Base-by-base conservation (phyloP, 2,329 filamentous ascomycete species). In the Stromatinia cepivora region DNA sequence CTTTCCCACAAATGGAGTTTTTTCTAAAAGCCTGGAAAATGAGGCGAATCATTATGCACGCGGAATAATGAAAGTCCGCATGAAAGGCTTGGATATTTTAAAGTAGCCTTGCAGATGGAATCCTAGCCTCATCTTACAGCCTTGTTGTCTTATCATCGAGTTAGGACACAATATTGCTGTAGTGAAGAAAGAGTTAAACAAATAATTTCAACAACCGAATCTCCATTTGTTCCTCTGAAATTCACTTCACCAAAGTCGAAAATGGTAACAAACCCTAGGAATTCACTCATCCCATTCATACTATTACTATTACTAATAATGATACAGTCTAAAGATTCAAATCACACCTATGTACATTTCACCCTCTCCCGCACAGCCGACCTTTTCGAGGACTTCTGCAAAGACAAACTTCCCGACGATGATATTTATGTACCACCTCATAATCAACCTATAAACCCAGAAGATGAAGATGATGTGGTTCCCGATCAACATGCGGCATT, bases 401-500 rank as follows among this genome's bases (percentile, higher is more conserved):
- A 86, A 77, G 88, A 90, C 81, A 86, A 84, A 76, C 85, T 91
- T 57, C 88, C 89, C n/a, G 83, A 85, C 71, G 92, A 95, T 81
- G 91, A 94, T 69, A 92, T 95, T 78, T 91, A 92, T 79, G 90
- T 96, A n/a, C 88, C 90, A 46, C 88, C 88, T 10, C 87, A 92
- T 72, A 88, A 93, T 78, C 91, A 93, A 78, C 92, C 92, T 53
- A 85, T 93, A 77, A 94, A 95, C 78, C 92, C 92, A 0, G 92
- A 95, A 79, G 92, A 95, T 78, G 92, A 95, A 80, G 92, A 95
- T 77, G 92, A 95, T 77, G 90, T 95, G 5, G 92, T 95, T 6
- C 92, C 92, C 0, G 92, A 95, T 79, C 92, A 95, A 81, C 92
- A 95, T 78, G 92, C 92, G 17, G 92, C 92, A 0, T 95, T 95